Evolutionary conservation across 2,329 filamentous ascomycete genomes (phyloP).

Genomic region (Cryphonectria parasitica): DNA sequence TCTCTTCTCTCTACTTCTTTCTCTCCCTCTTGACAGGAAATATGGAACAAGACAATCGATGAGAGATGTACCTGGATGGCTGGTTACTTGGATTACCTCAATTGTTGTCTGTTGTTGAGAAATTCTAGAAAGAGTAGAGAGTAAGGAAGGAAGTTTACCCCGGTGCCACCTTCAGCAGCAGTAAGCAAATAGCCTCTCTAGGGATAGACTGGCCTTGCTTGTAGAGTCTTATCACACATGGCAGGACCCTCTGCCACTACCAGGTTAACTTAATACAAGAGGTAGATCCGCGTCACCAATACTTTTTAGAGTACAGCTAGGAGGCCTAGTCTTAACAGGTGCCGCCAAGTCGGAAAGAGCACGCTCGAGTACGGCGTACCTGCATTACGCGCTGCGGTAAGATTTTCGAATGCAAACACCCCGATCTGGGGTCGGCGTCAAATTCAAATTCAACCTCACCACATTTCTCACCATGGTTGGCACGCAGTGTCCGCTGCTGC

Average conservation of each 20-base stretch:
- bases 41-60: background rate
- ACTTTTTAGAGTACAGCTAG: background rate
- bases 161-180: background rate
- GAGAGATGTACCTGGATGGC: background rate
- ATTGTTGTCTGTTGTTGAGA: background rate
- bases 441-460: constrained; percentile 4
- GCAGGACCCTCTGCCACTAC: background rate
- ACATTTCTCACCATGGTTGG: background rate
- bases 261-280: background rate
- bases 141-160: background rate
- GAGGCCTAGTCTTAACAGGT: background rate
- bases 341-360: background rate
- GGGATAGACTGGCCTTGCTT: background rate
- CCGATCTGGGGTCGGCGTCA: constrained; percentile 11
- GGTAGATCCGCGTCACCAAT: too few relatives aligned
- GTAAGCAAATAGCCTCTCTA: background rate
- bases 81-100: background rate
- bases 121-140: background rate
- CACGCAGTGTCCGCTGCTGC: background rate
- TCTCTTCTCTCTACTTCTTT: too few relatives aligned
- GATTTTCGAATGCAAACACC: constrained; percentile 18
- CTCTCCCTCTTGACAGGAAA: background rate
- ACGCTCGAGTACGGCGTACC: background rate
- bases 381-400: background rate
- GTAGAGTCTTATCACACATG: background rate